These are phyloP conservation scores for Taphrina communis DNA, from an alignment of 1,139 yeast genomes.

Conservation along the genomic window DNA sequence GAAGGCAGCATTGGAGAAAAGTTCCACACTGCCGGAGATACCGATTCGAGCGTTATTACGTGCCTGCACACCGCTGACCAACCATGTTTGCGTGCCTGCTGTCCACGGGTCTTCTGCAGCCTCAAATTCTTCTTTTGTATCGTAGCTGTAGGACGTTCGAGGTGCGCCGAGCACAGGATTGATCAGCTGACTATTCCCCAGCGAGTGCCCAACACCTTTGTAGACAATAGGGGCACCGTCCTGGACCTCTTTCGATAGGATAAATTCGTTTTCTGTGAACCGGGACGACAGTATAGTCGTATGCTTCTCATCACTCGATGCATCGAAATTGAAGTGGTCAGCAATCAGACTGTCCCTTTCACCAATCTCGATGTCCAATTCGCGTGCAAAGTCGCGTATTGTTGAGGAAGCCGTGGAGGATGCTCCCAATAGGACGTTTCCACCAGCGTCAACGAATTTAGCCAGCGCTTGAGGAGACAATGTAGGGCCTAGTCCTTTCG, in stretches of 20 bases:
- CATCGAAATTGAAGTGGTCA: constrained; percentile 65
- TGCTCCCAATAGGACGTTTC: constrained; percentile 72
- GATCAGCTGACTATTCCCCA: constrained; percentile 66
- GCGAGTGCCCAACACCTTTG: constrained; percentile 61
- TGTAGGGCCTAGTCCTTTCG: constrained; percentile 55
- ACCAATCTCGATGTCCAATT: constrained; percentile 82
- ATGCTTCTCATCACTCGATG: constrained; percentile 40
- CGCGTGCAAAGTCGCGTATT: constrained; percentile 69
- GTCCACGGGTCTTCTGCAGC: constrained; percentile 63
- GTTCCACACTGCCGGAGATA: constrained; percentile 75
- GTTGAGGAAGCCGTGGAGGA: constrained; percentile 69
- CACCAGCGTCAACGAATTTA: constrained; percentile 68
- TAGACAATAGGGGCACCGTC: constrained; percentile 49
- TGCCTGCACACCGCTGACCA: constrained; percentile 83
- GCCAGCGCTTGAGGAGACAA: constrained; percentile 56
- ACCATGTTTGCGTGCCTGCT: constrained; percentile 76
- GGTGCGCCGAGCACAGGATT: constrained; percentile 76
- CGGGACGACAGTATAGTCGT: constrained; percentile 32
- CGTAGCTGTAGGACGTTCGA: constrained; percentile 67
- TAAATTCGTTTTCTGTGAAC: constrained; percentile 40
- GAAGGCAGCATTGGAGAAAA: constrained; percentile 54
- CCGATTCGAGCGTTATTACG: constrained; percentile 75
- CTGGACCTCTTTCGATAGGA: constrained; percentile 41
- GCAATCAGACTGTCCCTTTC: constrained; percentile 71
- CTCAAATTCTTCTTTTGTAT: constrained; percentile 56